Percentiles rank a stretch among this genome's conserved stretches.
Evolutionary conservation across 2,329 filamentous ascomycete species (phyloP).

Genomic region (Arthrobotrys sphaeroides): DNA sequence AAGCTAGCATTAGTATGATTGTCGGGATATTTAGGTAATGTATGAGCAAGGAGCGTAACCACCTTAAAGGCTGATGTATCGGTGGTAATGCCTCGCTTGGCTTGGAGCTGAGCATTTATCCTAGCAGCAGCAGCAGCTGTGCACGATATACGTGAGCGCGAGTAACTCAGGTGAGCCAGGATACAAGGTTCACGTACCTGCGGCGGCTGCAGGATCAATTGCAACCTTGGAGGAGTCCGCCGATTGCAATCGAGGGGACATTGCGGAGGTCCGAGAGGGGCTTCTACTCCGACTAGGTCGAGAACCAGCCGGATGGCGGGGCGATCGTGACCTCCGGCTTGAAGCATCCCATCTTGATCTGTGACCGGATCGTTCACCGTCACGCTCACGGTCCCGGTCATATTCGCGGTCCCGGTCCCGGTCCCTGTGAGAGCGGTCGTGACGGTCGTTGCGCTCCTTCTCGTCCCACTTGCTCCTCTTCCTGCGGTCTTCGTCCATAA

Average conservation of each 20-base stretch:
- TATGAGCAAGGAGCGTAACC: background rate
- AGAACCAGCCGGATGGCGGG: slow-evolving; percentile 43
- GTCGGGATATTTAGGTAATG: background rate
- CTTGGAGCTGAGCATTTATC: slow-evolving; percentile 84
- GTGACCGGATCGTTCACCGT: slow-evolving; percentile 46
- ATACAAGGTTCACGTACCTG: slow-evolving; percentile 66
- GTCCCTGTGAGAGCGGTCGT: slow-evolving; percentile 54
- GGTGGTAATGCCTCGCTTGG: slow-evolving; percentile 76
- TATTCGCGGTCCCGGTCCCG: slow-evolving; percentile 49
- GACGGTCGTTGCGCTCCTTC: slow-evolving; percentile 55
- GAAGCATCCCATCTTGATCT: slow-evolving; percentile 78
- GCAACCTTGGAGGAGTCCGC: slow-evolving; percentile 64
- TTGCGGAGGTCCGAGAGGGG: slow-evolving; percentile 60
- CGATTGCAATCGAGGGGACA: slow-evolving; percentile 57
- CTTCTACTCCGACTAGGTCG: slow-evolving; percentile 81
- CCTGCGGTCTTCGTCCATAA: slow-evolving; percentile 55
- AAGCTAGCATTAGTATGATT: too few relatives aligned
- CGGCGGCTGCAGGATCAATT: slow-evolving; percentile 77
- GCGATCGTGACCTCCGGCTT: slow-evolving; percentile 82
- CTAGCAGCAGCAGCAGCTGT: slow-evolving; percentile 85
- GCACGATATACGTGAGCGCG: slow-evolving; percentile 13
- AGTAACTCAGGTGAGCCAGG: slow-evolving; percentile 36
- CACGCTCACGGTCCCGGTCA: slow-evolving; percentile 40
- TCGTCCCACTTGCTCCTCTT: slow-evolving; percentile 59
- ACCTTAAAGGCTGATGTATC: slow-evolving; percentile 34